A percentile compares a stretch with the other conserved stretches of the same genome.
Conservation (phyloP, 179 eudicot species). For the Gypsophila paniculata region DNA sequence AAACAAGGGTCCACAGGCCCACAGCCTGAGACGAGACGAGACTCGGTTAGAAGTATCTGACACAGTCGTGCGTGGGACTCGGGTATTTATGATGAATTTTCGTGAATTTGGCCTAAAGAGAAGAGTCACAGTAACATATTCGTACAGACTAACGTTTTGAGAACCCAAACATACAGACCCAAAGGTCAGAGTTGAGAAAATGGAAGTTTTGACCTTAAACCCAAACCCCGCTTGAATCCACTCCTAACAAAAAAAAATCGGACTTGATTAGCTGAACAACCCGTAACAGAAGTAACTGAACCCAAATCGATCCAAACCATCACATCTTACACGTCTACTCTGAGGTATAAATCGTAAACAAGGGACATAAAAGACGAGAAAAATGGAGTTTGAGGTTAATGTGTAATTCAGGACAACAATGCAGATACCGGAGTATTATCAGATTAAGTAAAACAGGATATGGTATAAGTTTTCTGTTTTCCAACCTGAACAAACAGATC, state of each 20-base stretch:
- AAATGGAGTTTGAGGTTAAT: background rate
- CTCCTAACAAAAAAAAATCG: no score
- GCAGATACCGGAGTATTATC: background rate
- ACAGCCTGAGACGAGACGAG: no score
- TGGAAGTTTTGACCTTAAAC: background rate
- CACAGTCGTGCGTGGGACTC: background rate
- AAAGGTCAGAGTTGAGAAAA: no score
- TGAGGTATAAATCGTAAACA: background rate
- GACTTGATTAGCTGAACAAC: no score
- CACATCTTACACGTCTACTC: background rate
- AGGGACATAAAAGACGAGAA: background rate
- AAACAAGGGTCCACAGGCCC: no score
- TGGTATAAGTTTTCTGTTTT: conserved; percentile 1
- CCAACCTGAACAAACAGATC: conserved; percentile 91
- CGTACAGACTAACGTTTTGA: no score
- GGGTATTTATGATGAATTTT: background rate
- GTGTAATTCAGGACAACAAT: background rate
- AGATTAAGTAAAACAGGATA: background rate
- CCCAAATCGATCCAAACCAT: background rate
- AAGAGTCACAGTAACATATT: no score
- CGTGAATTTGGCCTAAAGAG: no score
- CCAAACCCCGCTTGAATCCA: background rate
- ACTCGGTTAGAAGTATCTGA: background rate
- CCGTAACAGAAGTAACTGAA: no score
- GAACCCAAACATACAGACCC: no score